Evolutionary conservation across 805 yeast genomes (phyloP), one percentile per base, ranked within the genome.

Genomic region (Starmerella etchellsii): DNA sequence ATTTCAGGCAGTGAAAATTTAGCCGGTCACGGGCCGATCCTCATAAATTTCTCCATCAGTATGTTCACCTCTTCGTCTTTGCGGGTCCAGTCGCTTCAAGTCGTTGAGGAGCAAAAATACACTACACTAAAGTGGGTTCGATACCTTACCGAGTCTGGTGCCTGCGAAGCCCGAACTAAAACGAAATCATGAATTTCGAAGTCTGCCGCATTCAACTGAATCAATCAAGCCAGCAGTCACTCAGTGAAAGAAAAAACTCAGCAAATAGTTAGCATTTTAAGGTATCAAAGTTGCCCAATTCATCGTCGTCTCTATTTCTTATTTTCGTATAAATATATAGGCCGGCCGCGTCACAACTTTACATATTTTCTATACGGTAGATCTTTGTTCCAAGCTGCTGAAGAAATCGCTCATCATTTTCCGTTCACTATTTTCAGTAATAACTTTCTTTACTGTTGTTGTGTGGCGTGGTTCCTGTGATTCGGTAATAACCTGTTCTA

Each of bases 71-170:
- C 79, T 45, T 76, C 88, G 8, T 93, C 95, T 0, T 64, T 83
- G 34, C 70, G 72, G 15, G 88, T 87, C 29, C 70, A 79, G 46
- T 80, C 72, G 56, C 65, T 87, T 50, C 75, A 73, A 54, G 78
- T 88, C 4, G 64, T 56, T 45, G 69, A 87, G 63, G 62, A 69
- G 58, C 53, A 61, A 52, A 72, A 72, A 40, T 82, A 83, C 61
- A 64, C 70, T 22, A 76, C 94, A 0, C 74, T 81, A 19, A 88
- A 87, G 57, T 84, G 94, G 94, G 93, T 87, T 26, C 74, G 81
- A 51, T 88, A 88, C 57, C 57, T 71, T 14, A 69, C 88, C 1
- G 72, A 69, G 45, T 76, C 88, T 0, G 95, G 94, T 0, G 71
- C 80, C 6, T 85, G 82, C 52, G 95, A 87, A 47, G 68, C 83